A percentile compares a stretch with the other conserved stretches of the same genome.
Evolutionary conservation across 177 flowering plant species (phyloP).

Genomic region (Vitis hybrid): DNA sequence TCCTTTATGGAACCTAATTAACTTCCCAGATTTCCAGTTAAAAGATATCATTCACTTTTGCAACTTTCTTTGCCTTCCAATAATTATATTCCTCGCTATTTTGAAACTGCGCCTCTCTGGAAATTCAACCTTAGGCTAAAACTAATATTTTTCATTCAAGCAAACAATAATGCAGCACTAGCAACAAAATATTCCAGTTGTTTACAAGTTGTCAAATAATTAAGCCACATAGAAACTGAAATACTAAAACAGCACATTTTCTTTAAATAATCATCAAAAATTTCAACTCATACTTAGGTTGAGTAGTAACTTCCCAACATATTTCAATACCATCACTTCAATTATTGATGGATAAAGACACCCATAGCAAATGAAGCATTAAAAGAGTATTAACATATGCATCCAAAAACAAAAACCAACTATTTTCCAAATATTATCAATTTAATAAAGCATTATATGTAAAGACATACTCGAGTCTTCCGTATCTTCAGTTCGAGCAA

Average conservation of each 20-base stretch:
- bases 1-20: too few species aligned
- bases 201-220: too few species aligned
- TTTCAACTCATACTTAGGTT: background rate
- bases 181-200: too few species aligned
- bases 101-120: too few species aligned
- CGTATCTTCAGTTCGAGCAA: constrained; percentile 59
- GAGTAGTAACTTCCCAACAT: background rate
- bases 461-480: constrained; percentile 69
- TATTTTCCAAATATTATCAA: background rate
- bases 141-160: too few species aligned
- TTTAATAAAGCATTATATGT: background rate
- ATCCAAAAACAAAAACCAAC: background rate
- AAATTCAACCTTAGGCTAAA: too few species aligned
- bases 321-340: background rate
- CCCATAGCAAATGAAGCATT: background rate
- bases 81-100: too few species aligned
- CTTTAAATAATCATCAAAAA: background rate
- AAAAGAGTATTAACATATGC: background rate
- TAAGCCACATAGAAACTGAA: too few species aligned
- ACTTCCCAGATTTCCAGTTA: too few species aligned
- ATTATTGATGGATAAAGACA: background rate
- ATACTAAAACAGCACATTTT: background rate
- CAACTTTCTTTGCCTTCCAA: too few species aligned
- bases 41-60: too few species aligned
- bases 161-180: too few species aligned